phyloP scores from a whole-genome alignment of 768 basidiomycete genomes.

The Mycena chlorophos region DNA sequence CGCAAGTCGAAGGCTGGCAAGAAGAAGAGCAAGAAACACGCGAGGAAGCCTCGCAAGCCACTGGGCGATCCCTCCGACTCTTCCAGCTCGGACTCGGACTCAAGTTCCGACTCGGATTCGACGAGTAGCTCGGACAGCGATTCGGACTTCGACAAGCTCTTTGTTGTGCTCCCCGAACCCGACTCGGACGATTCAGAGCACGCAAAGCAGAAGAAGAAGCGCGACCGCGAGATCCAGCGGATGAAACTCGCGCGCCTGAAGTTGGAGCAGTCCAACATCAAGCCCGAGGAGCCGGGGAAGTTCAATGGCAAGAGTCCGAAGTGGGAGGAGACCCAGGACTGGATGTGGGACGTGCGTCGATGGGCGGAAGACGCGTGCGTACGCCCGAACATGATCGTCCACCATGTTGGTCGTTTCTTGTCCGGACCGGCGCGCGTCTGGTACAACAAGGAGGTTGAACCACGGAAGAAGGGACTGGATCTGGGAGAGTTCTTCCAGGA shows the following conservation, averaged over 20 bases:
- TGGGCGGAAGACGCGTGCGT: constrained; percentile 10
- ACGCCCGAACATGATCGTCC: constrained; percentile 2
- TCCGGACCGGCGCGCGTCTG: constrained; percentile 6
- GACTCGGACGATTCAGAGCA: constrained; percentile 2
- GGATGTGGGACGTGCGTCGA: constrained; percentile 3
- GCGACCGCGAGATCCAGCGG: not conserved
- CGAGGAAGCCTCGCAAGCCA: not conserved
- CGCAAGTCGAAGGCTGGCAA: too few relatives aligned
- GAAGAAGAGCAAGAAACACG: not conserved
- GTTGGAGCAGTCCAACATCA: constrained; percentile 17
- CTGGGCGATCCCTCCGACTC: not conserved
- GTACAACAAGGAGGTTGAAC: constrained; percentile 10
- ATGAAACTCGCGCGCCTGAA: constrained; percentile 7
- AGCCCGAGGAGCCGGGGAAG: constrained; percentile 10
- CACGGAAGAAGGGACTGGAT: constrained; percentile 2
- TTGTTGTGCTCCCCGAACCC: not conserved
- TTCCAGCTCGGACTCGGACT: not conserved
- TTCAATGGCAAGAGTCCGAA: constrained; percentile 12
- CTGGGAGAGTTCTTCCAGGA: constrained; percentile 11
- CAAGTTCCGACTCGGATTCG: not conserved
- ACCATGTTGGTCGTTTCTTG: not conserved
- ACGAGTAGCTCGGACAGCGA: too few relatives aligned
- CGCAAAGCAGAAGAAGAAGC: constrained; percentile 4
- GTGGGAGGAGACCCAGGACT: constrained; percentile 8
- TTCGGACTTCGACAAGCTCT: too few relatives aligned